Evolutionary conservation across 2,329 filamentous ascomycete genomes (phyloP).

Genomic region (Penicillium fuscoglaucum): DNA sequence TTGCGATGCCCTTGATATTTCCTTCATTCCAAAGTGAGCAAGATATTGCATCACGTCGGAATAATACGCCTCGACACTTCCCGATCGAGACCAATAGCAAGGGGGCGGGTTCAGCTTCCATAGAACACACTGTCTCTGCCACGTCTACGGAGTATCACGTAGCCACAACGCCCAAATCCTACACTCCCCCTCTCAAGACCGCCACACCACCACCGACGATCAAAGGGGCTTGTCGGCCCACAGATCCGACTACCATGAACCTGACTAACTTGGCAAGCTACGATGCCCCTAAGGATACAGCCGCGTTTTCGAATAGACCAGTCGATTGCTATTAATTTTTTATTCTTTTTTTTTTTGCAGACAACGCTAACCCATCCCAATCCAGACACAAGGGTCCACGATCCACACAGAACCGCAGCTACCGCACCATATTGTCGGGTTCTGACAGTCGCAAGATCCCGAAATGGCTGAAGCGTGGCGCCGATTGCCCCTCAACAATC

Average conservation of each 20-base stretch:
- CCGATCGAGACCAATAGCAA: conserved; percentile 1
- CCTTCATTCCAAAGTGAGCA: conserved; percentile 6
- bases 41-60: conserved; percentile 6
- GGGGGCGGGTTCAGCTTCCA: background rate
- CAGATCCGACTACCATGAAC: conserved; percentile 4
- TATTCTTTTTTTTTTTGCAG: background rate
- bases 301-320: conserved; percentile 10
- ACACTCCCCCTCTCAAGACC: background rate
- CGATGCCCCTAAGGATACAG: background rate
- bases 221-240: conserved; percentile 5
- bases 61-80: background rate
- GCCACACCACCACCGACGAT: conserved; percentile 4
- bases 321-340: background rate
- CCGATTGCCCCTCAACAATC: background rate
- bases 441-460: conserved; percentile 19
- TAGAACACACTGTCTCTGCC: background rate
- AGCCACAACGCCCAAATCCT: background rate
- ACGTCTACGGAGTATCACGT: background rate
- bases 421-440: conserved; percentile 30
- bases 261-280: background rate
- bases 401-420: conserved; percentile 22
- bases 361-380: conserved; percentile 1
- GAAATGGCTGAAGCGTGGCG: conserved; percentile 9
- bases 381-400: conserved; percentile 9
- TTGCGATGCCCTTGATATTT: background rate